phyloP scores from a whole-genome alignment of 208 protist genomes.

The Porcisia deanei region DNA sequence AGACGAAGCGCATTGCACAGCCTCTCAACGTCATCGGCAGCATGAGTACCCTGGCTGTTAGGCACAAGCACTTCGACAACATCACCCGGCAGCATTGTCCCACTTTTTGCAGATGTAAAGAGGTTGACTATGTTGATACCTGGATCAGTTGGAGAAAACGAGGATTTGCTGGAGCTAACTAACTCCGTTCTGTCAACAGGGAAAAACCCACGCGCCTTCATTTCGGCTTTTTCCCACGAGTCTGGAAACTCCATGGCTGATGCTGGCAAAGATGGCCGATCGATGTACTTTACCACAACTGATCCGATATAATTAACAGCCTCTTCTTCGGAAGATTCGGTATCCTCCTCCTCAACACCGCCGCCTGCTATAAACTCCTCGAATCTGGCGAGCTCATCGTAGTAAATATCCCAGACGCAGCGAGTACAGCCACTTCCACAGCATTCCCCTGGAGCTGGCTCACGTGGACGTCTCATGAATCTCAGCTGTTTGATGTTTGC shows the following conservation, averaged over 20 bases:
- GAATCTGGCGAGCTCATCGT: conserved; percentile 73
- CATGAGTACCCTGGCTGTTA: conserved; percentile 34
- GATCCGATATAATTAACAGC: conserved; percentile 61
- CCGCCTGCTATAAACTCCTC: conserved; percentile 31
- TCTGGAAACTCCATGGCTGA: neutral
- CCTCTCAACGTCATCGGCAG: conserved; percentile 47
- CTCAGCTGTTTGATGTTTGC: neutral
- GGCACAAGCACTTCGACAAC: conserved; percentile 78
- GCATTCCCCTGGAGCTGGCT: conserved; percentile 77
- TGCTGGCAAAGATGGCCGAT: neutral
- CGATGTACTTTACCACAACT: conserved; percentile 69
- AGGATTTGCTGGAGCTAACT: conserved; percentile 12
- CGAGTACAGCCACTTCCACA: conserved; percentile 86
- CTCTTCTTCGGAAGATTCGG: conserved; percentile 23
- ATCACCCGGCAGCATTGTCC: conserved; percentile 52
- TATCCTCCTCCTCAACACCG: conserved; percentile 19
- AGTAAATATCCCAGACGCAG: conserved; percentile 92
- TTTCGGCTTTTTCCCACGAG: conserved; percentile 17
- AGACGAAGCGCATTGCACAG: conserved; percentile 62
- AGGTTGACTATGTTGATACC: conserved; percentile 35
- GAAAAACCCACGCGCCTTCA: conserved; percentile 16
- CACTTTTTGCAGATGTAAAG: conserved; percentile 5
- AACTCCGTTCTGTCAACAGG: conserved; percentile 21
- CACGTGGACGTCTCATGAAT: conserved; percentile 48
- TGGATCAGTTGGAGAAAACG: conserved; percentile 9